Evolutionary conservation across 2,329 filamentous ascomycete genomes (phyloP), one percentile per base, ranked within the genome.

Genomic region (Cercospora zeina): DNA sequence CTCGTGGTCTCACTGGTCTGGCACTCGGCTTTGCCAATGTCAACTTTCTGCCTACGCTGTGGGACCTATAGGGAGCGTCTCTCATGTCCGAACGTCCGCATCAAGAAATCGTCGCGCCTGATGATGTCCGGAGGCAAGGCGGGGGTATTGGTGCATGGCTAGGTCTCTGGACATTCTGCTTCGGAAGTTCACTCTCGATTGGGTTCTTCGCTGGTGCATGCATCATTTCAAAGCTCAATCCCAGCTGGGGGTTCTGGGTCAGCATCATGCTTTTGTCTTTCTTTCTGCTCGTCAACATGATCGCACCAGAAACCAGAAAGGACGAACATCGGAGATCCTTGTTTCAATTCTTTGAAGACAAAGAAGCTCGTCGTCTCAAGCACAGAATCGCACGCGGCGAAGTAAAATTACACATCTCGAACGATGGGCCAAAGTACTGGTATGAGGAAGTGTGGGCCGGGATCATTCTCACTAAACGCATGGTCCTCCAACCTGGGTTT

Each of bases 91-190:
- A 81, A 42, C 85, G 86, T 54, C 89, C 89, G 1, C 88, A 91
- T 69, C 87, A 90, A 75, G 89, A 91, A 70, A 77, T 89, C 19
- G 86, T 89, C 1, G 82, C 87, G 61, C 76, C 82, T 11, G 85
- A 84, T 67, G 89, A 92, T 73, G 83, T 89, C 16, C 84, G 89
- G 59, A 81, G 89, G 42, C 88, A 91, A 70, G 90, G 90, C 7
- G 89, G 89, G 11, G 89, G 90, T 0, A 87, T 92, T 78, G 90
- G 90, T 0, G 78, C 89, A n/a, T 93, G 89, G 90, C 80, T 91
- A 9, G 88, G 88, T 1, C 81, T 89, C 59, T 92, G 89, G 88
- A 87, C 87, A 0, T 93, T 87, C 85, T 90, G 88, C 72, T 89
- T 85, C 75, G 85, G 90, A 68, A 88, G 87, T 5, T 90, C 88